Conservation (phyloP, 2,329 filamentous ascomycete species). For the Alternaria postmessia region DNA sequence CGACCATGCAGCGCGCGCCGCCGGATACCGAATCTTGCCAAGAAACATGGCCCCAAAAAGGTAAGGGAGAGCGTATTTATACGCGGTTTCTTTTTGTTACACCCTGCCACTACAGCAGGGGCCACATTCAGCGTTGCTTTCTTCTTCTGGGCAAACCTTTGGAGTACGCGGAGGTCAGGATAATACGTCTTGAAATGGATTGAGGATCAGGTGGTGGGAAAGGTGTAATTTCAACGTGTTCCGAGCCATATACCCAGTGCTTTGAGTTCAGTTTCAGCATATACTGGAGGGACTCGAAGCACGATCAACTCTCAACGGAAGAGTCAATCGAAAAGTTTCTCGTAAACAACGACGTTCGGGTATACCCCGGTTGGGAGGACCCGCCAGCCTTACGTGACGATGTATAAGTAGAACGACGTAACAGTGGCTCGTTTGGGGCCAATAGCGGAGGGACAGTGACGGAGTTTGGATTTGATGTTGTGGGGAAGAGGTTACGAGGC, state of each 20-base stretch:
- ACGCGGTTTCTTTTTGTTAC: constrained; percentile 12
- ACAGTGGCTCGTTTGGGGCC: neutral
- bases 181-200: neutral
- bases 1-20: constrained; percentile 2
- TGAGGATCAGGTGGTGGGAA: neutral
- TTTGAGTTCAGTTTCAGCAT: constrained; percentile 4
- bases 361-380: neutral
- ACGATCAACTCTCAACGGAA: neutral
- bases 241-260: constrained; percentile 16
- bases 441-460: neutral
- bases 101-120: constrained; percentile 4
- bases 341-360: neutral
- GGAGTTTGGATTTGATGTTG: neutral
- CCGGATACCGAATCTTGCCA: neutral
- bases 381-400: neutral
- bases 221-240: constrained; percentile 1
- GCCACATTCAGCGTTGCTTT: constrained; percentile 5
- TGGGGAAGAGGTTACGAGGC: constrained; percentile 17
- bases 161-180: neutral
- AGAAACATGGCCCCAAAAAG: constrained; percentile 5
- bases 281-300: neutral
- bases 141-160: neutral
- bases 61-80: constrained; percentile 11
- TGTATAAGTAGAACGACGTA: neutral
- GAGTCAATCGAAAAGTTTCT: neutral